Evolutionary conservation across 2,329 filamentous ascomycete species (phyloP), one percentile per base, ranked within the genome.

Genomic region (Penicillium brevicompactum): DNA sequence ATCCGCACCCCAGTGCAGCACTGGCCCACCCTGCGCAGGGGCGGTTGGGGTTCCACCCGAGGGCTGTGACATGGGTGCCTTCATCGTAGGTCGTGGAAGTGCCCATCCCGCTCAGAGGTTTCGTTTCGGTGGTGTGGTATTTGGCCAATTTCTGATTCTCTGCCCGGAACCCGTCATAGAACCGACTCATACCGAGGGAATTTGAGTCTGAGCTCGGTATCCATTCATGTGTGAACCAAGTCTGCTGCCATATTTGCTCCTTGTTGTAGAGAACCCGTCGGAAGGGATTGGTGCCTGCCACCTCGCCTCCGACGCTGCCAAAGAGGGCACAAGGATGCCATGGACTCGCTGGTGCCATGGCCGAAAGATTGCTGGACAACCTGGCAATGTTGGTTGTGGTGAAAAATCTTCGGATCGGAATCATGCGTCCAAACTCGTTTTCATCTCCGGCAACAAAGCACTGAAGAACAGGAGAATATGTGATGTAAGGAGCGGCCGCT

Each of bases 31-130:
- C 87, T 11, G 86, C 85, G 63, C 80, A 87, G n/a, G 79, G 75
- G 34, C 78, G 69, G 63, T 90, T 89, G 1, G 87, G 85, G 65
- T 90, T 90, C 87, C 87, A 90, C 40, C 81, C 80, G 22, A 88
- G 74, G 1, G 80, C 77, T 5, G 85, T 85, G 59, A 90, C 76
- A 45, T 86, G 81, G 9, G 84, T 87, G 58, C 81, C 75, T 46
- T 87, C 82, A 53, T 90, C 87, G 63, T 86, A 82, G 10, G 88
- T 77, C 3, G 75, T 74, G 24, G 76, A 71, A 42, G 72, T 64
- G 55, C 68, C 65, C n/a, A 65, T 58, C 1, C 70, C 68, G 44
- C 70, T 69, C 44, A 69, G 59, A 27, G 72, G 58, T 43, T 67
- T 69, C n/a, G 63, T 59, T 37, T 74, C 71, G 0, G 64, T 67